These are phyloP conservation scores for Hanseniaspora lindneri DNA, from an alignment of 805 yeast species.

Conservation along the genomic window DNA sequence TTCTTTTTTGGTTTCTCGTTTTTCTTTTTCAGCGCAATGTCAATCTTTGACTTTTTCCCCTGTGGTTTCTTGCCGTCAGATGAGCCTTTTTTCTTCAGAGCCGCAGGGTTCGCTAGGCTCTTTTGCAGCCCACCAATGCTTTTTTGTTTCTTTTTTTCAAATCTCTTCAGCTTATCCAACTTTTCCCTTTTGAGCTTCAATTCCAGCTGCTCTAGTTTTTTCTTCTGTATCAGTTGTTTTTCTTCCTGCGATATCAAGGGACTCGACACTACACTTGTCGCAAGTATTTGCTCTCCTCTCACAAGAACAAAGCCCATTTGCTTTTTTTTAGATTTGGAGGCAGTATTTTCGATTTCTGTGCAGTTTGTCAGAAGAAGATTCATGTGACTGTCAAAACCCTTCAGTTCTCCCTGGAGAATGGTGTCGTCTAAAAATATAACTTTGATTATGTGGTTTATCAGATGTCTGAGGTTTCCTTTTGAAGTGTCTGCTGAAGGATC, in stretches of 20 bases:
- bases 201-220: conserved; percentile 7
- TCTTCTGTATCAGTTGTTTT: background rate
- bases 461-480: background rate
- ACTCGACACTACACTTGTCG: conserved; percentile 1
- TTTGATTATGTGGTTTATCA: conserved; percentile 11
- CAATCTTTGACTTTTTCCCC: background rate
- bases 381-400: conserved; percentile 13
- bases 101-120: background rate
- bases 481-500: background rate
- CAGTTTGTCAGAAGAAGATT: conserved; percentile 3
- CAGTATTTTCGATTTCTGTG: background rate
- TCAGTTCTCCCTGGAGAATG: conserved; percentile 9
- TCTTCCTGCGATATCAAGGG: conserved; percentile 2
- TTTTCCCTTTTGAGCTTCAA: background rate
- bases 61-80: background rate
- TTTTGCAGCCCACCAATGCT: background rate
- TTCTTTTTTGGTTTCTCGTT: background rate
- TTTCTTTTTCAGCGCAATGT: background rate
- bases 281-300: conserved; percentile 11
- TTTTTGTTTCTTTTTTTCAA: conserved; percentile 7
- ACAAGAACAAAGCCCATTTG: conserved; percentile 7
- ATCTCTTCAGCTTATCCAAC: background rate
- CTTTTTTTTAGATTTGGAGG: background rate
- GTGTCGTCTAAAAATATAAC: conserved; percentile 6
- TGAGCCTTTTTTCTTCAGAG: background rate